Evolutionary conservation across 805 yeast species (phyloP), one percentile per base, ranked within the genome.

Genomic region (Zygotorulaspora danielsina): DNA sequence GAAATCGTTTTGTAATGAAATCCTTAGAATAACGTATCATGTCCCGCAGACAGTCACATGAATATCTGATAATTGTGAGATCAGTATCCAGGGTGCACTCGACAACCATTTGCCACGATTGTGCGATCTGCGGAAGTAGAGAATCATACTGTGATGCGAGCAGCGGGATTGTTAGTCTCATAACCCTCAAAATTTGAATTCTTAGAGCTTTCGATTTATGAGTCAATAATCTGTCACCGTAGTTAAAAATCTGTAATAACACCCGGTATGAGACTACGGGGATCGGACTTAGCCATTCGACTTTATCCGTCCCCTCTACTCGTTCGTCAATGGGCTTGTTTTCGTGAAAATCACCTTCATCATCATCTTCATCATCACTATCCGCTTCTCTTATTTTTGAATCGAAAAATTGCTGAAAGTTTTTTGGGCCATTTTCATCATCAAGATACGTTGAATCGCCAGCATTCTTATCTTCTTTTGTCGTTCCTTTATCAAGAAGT

Each of bases 171-270:
- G 71, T 59, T 12, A 64, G 57, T 5, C 59, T 50, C 13, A 74
- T 55, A 1, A 84, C 69, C 21, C 61, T 66, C 38, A 89, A 57
- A 5, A 87, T 71, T 43, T 77, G 80, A 3, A 73, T 55, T 30
- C 76, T 72, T 20, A 90, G 59, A 2, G 70, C 61, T 2, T 71
- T 59, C 0, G 94, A 81, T 1, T 76, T 74, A 50, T 84, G 93
- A 2, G 85, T 78, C 25, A 86, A 62, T 19, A 76, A 68, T 42
- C 85, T 66, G 38, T 84, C 83, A 5, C 90, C 81, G 55, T 87
- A 85, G 5, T 69, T 72, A 38, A 78, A 67, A 3, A 90, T 78
- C 39, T 76, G 75, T 31, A 78, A 75, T 1, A 84, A 62, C 2
- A 80, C 64, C 27, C 62, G 57, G 57, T 85, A 90, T 0, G 82